Percentiles rank a stretch among this genome's conserved stretches.
These are phyloP conservation scores for Lactarius hengduanensis DNA, from an alignment of 768 basidiomycete genomes.

Conservation along the genomic window DNA sequence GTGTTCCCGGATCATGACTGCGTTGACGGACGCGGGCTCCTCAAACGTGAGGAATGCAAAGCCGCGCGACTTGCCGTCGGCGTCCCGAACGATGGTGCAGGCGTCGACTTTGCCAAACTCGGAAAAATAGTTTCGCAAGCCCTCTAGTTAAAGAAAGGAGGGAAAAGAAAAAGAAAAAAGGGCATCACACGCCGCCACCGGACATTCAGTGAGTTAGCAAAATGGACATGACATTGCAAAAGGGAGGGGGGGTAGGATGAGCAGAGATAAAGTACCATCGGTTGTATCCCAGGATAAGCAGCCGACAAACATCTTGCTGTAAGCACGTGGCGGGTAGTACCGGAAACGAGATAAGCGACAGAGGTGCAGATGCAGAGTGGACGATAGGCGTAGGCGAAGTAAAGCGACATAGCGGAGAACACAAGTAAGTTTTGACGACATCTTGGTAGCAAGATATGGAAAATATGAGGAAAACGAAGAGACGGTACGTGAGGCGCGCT, in stretches of 20 bases:
- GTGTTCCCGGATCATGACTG: conserved; percentile 94
- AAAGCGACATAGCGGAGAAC: conserved; percentile 28
- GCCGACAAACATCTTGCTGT: conserved; percentile 99
- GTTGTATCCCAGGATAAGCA: conserved; percentile 99
- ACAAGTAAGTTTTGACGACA: conserved; percentile 26
- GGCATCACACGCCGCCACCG: conserved; percentile 31
- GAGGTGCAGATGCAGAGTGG: conserved; percentile 28
- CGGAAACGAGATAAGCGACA: conserved; percentile 25
- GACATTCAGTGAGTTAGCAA: conserved; percentile 46
- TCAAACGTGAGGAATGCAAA: conserved; percentile 99
- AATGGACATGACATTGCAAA: conserved; percentile 34
- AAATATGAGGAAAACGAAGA: conserved; percentile 1
- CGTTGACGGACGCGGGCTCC: conserved; percentile 88
- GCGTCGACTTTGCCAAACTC: conserved; percentile 97
- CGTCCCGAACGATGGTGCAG: conserved; percentile 98
- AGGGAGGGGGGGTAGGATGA: conserved; percentile 32
- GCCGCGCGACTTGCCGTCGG: conserved; percentile 88
- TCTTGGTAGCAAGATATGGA: conserved; percentile 27
- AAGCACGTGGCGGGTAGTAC: conserved; percentile 29
- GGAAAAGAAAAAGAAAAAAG: conserved; percentile 4
- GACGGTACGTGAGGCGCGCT: conserved; percentile 13
- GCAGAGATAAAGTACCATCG: conserved; percentile 69
- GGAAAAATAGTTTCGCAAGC: conserved; percentile 82
- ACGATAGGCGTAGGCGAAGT: conserved; percentile 19
- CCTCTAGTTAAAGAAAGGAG: conserved; percentile 46